Evolutionary conservation across 192 early-diverging fungal species (phyloP), one percentile per base, ranked within the genome.

Genomic region (Jimgerdemannia flammicorona): DNA sequence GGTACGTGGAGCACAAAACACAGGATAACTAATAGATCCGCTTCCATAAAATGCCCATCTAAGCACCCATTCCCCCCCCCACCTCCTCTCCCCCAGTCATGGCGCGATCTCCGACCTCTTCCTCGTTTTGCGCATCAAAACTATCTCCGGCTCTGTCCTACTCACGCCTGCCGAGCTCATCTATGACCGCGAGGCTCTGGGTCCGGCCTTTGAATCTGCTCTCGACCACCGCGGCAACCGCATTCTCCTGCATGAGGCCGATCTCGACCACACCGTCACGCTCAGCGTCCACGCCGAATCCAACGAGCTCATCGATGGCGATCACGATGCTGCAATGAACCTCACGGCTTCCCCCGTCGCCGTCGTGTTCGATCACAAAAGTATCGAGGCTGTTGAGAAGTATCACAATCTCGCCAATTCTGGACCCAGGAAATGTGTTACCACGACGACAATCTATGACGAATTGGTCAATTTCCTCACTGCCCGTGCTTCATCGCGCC

Each of bases 51-150:
- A 14, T 59, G 6, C 2, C 2, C 49, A 59, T 59, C 14, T n/a
- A n/a, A n/a, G n/a, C n/a, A n/a, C n/a, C n/a, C n/a, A n/a, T n/a
- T n/a, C 49, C 49, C 2, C 49, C 6, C 19, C 19, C 9, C 9
- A 14, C 40, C 67, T 8, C 6, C 19, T 7, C 9, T 68, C 2
- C 67, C 6, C 6, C 7, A 68, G 67, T 18, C 67, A 68, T 19
- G 67, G 72, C 40, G 77, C 69, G 17, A 65, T 78, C 4, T 41
- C 66, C 29, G 78, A 76, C 40, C 8, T 79, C 3, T 67, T 66
- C 11, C 64, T 79, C 65, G 72, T 72, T 41, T 40, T 42, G 40
- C 64, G 72, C 0, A 66, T 72, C 14, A 76, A 79, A 41, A 11
- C 40, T 44, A 70, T 79, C 9, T 14, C 68, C 39, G 40, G 14